Evolutionary conservation across 306 rosid species (phyloP).

Genomic region (Dicorynia guianensis): DNA sequence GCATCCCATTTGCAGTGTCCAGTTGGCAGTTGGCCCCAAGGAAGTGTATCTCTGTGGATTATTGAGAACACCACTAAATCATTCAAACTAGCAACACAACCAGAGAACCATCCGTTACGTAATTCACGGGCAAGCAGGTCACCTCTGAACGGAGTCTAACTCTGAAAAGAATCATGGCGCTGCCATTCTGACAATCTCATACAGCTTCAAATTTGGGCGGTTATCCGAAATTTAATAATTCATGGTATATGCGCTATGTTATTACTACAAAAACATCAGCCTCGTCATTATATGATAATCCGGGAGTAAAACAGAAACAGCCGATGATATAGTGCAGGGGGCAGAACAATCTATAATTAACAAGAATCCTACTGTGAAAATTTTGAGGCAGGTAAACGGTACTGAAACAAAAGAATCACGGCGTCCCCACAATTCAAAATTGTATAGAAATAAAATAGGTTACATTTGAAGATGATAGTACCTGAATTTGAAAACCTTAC

Average conservation of each 20-base stretch:
- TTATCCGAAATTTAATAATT: not conserved
- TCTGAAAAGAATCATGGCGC: no score
- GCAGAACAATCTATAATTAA: constrained; percentile 20
- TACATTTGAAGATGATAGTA: constrained; percentile 67
- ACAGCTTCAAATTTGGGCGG: not conserved
- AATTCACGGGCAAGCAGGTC: no score
- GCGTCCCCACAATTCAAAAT: constrained; percentile 69
- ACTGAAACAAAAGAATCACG: constrained; percentile 67
- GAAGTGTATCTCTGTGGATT: no score
- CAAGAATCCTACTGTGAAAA: constrained; percentile 33
- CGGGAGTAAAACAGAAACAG: constrained; percentile 20
- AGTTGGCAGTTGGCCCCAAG: no score
- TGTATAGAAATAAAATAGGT: constrained; percentile 70
- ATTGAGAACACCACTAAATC: no score
- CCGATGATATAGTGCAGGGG: constrained; percentile 26
- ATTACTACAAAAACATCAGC: constrained; percentile 6
- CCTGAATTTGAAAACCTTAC: constrained; percentile 68
- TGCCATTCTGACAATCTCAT: not conserved
- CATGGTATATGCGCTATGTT: not conserved
- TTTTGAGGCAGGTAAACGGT: constrained; percentile 52
- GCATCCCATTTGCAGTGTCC: no score
- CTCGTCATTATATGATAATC: constrained; percentile 10
- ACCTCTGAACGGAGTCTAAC: no score
- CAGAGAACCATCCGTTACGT: no score
- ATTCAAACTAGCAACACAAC: no score